Percentiles rank a stretch among this genome's conserved stretches.
Conservation (phyloP, 768 basidiomycete species). For the Leucocoprinus leucothites region DNA sequence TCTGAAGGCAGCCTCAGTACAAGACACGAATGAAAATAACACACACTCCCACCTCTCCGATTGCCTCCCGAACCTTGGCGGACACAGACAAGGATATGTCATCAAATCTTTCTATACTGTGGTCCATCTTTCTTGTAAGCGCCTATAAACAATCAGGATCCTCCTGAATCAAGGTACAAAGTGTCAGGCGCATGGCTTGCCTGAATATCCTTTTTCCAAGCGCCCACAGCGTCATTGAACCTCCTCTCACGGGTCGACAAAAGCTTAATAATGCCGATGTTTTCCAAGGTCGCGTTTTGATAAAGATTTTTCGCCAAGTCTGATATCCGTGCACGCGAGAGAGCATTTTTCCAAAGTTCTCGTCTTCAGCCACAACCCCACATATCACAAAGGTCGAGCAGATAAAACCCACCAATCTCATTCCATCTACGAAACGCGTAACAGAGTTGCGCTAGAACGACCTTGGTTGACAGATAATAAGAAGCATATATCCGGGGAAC, state of each 20-base stretch:
- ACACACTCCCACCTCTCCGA: background rate
- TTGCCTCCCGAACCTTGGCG: background rate
- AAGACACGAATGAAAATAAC: background rate
- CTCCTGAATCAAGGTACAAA: background rate
- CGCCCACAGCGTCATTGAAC: background rate
- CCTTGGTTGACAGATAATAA: slow-evolving; percentile 7
- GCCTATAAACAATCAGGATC: background rate
- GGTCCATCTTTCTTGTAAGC: background rate
- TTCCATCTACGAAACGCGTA: slow-evolving; percentile 71
- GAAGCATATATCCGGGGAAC: slow-evolving; percentile 1
- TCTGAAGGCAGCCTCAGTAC: background rate
- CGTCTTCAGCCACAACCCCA: slow-evolving; percentile 15
- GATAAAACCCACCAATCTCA: slow-evolving; percentile 55
- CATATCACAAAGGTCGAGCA: slow-evolving; percentile 10
- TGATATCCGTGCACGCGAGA: background rate
- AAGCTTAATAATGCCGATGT: slow-evolving; percentile 44
- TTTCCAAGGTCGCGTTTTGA: slow-evolving; percentile 60
- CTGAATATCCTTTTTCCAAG: background rate
- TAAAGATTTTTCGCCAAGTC: slow-evolving; percentile 39
- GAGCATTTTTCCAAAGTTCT: too few species aligned
- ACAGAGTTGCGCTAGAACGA: slow-evolving; percentile 63
- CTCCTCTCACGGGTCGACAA: slow-evolving; percentile 21
- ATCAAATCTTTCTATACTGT: slow-evolving; percentile 1
- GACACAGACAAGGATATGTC: background rate
- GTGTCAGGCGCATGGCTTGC: background rate